Evolutionary conservation across 495 filamentous ascomycete species (phyloP).

Genomic region (Annulohypoxylon stygium): DNA sequence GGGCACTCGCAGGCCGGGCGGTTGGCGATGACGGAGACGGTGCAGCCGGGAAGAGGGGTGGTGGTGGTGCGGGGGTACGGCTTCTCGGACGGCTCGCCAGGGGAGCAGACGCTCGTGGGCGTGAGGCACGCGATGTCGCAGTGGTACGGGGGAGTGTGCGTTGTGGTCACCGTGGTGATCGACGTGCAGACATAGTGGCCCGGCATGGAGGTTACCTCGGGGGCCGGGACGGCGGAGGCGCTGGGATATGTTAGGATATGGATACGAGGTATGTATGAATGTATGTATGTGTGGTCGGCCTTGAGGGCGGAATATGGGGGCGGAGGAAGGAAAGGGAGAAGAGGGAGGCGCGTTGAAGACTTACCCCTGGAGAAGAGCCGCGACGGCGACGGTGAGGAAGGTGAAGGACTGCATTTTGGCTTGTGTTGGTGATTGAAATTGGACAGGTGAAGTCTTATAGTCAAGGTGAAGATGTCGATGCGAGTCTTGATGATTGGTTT

Average conservation of each 20-base stretch:
- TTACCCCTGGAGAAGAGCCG: slow-evolving; percentile 33
- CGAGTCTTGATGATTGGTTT: slow-evolving; percentile 17
- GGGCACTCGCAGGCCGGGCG: not conserved
- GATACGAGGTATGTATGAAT: not conserved
- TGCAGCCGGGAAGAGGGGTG: slow-evolving; percentile 24
- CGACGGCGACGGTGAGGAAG: slow-evolving; percentile 21
- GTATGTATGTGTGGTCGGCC: not conserved
- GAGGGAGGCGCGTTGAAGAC: not conserved
- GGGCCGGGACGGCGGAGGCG: slow-evolving; percentile 13
- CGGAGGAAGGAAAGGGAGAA: not conserved
- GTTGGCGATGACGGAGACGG: slow-evolving; percentile 10
- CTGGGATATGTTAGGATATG: not conserved
- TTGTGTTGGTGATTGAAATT: slow-evolving; percentile 7
- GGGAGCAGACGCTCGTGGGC: slow-evolving; percentile 20
- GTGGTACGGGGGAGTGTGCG: not conserved
- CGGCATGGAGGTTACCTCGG: slow-evolving; percentile 4
- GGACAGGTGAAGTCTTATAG: slow-evolving; percentile 7
- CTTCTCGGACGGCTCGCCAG: slow-evolving; percentile 23
- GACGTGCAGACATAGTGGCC: slow-evolving; percentile 27
- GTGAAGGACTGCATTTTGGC: slow-evolving; percentile 28
- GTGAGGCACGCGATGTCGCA: slow-evolving; percentile 10
- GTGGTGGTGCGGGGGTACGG: slow-evolving; percentile 26
- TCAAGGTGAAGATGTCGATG: slow-evolving; percentile 18
- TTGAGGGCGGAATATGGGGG: not conserved
- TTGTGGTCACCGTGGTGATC: slow-evolving; percentile 28